Conservation (phyloP, 495 filamentous ascomycete genomes). For the Elaphomyces granulatus region DNA sequence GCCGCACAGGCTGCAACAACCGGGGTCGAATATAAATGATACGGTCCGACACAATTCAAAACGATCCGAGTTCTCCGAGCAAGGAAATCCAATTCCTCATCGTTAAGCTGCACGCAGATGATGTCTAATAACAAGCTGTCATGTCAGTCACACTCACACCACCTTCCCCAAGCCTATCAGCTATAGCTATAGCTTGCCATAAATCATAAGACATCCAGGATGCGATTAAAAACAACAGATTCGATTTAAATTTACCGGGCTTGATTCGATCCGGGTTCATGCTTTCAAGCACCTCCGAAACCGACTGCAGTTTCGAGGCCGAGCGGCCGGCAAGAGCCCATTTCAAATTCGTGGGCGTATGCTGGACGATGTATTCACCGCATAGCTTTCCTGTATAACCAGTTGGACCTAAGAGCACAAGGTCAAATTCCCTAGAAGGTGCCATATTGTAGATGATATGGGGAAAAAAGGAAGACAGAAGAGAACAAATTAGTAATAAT, state of each 20-base stretch:
- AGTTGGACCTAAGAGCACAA: slow-evolving; percentile 70
- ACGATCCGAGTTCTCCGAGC: slow-evolving; percentile 62
- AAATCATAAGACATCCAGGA: neutral
- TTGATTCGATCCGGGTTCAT: slow-evolving; percentile 55
- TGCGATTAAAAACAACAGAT: too few relatives aligned
- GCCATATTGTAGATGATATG: too few relatives aligned
- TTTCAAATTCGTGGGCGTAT: slow-evolving; percentile 63
- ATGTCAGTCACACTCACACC: too few relatives aligned
- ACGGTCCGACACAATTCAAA: slow-evolving; percentile 79
- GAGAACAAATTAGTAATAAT: too few relatives aligned
- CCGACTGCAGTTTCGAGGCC: slow-evolving; percentile 48
- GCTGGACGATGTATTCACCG: slow-evolving; percentile 59
- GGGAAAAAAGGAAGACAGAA: too few relatives aligned
- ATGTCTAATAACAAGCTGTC: slow-evolving; percentile 40
- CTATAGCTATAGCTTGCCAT: too few relatives aligned
- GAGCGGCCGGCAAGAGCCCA: slow-evolving; percentile 89
- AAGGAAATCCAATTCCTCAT: slow-evolving; percentile 46
- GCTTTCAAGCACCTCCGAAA: slow-evolving; percentile 48
- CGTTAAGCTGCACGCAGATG: slow-evolving; percentile 49
- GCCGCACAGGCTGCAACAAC: slow-evolving; percentile 81
- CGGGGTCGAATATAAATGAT: slow-evolving; percentile 58
- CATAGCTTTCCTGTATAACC: slow-evolving; percentile 78
- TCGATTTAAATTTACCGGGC: slow-evolving; percentile 40
- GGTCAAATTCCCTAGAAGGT: slow-evolving; percentile 56
- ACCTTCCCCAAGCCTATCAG: too few relatives aligned